Evolutionary conservation across 176 grass and related monocot genomes (phyloP), one percentile per base, ranked within the genome.

Genomic region (Alloteropsis semialata): DNA sequence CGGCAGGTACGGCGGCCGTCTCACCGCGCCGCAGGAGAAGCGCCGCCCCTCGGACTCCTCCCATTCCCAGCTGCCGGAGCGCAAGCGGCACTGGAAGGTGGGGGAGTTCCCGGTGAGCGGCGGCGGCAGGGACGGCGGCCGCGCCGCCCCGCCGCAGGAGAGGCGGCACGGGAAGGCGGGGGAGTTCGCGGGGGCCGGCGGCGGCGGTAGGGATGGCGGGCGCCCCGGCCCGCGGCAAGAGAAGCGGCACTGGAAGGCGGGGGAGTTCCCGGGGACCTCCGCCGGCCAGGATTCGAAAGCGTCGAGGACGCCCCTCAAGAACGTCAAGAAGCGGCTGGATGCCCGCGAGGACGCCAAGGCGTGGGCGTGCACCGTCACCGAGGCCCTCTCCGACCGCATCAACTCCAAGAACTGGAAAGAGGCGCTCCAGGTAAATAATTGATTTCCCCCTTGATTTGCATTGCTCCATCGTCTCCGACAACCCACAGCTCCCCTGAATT

Each of bases 301-400:
- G 62, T 15, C 77, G 11, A 80, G 77, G 22, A 53, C 21, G 24
- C 84, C 88, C 45, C 80, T 95, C 25, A 95, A 93, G 84, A 98
- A 93, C 78, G 67, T 98, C 37, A 89, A 91, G 88, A 98, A 93
- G 86, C 85, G 85, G 75, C 27, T 88, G 21, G 90, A 95, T 19
- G 80, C 85, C 25, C 88, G 92, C 6, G 84, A 75, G 22, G 74
- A 88, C 1, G 81, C 92, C 58, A 89, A 77, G 75, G 92, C 92
- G 13, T 98, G 95, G 95, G 88, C 74, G n/a, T 89, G 88, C 90
- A 98, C 92, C 6, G 90, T 98, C 84, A 95, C 95, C 19, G 95
- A 98, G 72, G 86, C 88, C 10, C 88, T 98, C 13, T 51, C 90
- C 1, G 95, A 95, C 38, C 74, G 77, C 73, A 91, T 98, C 81